Conservation (phyloP, 2,329 filamentous ascomycete genomes). For the Daldinia sp. region DNA sequence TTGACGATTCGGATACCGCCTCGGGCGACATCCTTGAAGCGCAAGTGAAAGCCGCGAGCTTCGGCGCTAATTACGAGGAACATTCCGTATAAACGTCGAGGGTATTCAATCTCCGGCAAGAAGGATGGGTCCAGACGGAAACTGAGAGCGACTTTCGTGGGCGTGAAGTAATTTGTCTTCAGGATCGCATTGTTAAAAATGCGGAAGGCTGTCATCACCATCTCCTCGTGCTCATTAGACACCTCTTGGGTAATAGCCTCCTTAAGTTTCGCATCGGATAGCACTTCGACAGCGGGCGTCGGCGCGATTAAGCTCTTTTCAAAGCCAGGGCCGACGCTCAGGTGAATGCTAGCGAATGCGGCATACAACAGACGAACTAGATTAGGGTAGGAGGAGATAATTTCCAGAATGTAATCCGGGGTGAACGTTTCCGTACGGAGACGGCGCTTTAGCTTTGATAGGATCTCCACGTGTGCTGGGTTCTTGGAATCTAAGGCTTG, state of each 20-base stretch:
- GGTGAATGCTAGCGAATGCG: conserved; percentile 90
- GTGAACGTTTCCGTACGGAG: conserved; percentile 97
- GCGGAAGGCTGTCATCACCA: conserved; percentile 97
- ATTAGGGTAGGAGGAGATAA: conserved; percentile 90
- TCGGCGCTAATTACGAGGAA: conserved; percentile 98
- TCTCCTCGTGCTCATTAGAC: conserved; percentile 93
- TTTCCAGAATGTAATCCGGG: conserved; percentile 96
- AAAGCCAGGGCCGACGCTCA: conserved; percentile 64
- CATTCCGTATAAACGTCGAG: conserved; percentile 95
- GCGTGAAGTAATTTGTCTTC: conserved; percentile 98
- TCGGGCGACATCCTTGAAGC: conserved; percentile 96
- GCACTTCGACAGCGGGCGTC: conserved; percentile 72
- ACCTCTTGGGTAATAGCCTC: conserved; percentile 83
- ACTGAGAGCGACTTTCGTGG: conserved; percentile 96
- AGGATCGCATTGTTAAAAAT: conserved; percentile 93
- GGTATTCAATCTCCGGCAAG: conserved; percentile 91
- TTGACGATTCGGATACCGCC: conserved; percentile 99
- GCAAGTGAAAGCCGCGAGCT: conserved; percentile 95
- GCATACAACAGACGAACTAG: conserved; percentile 90
- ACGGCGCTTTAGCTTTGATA: conserved; percentile 95
- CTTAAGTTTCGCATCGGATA: conserved; percentile 79
- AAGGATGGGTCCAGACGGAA: conserved; percentile 93
- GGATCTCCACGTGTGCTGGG: conserved; percentile 84
- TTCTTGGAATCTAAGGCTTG: conserved; percentile 84
- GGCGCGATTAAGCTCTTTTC: conserved; percentile 66